A percentile compares a stretch with the other conserved stretches of the same genome.
These are phyloP conservation scores for Mycosphaerella sp. DNA, from an alignment of 2,329 filamentous ascomycete genomes.

Conservation along the genomic window DNA sequence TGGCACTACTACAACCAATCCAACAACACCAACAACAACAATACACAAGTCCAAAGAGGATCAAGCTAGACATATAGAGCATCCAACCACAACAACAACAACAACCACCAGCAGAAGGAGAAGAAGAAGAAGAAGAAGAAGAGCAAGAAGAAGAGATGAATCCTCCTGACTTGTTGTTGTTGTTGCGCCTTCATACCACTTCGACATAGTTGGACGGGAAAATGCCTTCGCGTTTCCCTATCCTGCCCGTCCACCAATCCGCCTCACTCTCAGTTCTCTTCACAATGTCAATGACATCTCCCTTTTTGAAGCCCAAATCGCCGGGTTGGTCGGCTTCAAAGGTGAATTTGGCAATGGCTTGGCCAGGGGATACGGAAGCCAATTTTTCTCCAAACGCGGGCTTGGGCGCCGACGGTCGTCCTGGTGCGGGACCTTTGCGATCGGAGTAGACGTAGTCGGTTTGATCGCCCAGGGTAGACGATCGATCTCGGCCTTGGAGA, in stretches of 20 bases:
- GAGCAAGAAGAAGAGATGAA: no score
- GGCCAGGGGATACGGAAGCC: constrained; percentile 58
- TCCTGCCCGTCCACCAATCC: constrained; percentile 96
- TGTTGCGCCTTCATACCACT: constrained; percentile 13
- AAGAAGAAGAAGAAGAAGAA: no score
- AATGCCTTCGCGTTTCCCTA: constrained; percentile 73
- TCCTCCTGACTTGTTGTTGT: background rate
- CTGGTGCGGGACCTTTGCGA: constrained; percentile 52
- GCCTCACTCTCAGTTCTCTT: constrained; percentile 92
- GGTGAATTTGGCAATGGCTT: constrained; percentile 84
- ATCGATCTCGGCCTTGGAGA: constrained; percentile 25
- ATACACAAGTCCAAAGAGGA: background rate
- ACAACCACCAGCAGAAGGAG: no score
- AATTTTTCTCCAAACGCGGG: constrained; percentile 70
- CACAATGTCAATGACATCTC: constrained; percentile 87
- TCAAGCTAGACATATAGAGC: background rate
- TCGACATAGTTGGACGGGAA: constrained; percentile 56
- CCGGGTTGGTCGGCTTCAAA: constrained; percentile 93
- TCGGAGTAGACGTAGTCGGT: constrained; percentile 52
- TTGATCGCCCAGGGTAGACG: constrained; percentile 38
- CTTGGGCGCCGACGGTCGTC: constrained; percentile 79
- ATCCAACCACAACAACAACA: background rate
- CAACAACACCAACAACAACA: background rate
- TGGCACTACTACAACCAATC: background rate
- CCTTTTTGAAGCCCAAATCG: constrained; percentile 94